Conservation (phyloP, 768 basidiomycete species). For the Pleurotus sapidus region DNA sequence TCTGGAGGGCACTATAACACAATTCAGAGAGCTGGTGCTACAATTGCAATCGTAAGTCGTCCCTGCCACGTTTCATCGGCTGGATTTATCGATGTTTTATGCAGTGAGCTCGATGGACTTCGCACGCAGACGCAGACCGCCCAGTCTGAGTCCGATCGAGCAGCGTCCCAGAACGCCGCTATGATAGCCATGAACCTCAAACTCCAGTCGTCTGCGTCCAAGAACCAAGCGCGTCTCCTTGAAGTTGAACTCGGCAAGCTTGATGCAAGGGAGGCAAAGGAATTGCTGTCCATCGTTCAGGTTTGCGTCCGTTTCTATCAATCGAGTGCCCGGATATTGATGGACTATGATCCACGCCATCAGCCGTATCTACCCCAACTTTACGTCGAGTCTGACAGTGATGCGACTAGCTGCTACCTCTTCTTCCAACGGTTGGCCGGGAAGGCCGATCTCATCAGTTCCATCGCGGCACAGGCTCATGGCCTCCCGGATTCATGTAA, state of each 20-base stretch:
- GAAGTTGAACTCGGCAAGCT: constrained; percentile 87
- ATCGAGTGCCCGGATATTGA: not conserved
- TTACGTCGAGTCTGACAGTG: constrained; percentile 86
- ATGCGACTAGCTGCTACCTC: constrained; percentile 85
- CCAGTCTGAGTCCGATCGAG: constrained; percentile 77
- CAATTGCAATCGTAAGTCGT: constrained; percentile 71
- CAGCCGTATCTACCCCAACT: constrained; percentile 90
- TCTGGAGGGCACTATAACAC: constrained; percentile 81
- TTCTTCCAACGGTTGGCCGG: constrained; percentile 88
- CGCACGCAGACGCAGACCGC: constrained; percentile 84
- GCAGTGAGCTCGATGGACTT: constrained; percentile 83
- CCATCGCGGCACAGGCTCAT: constrained; percentile 78
- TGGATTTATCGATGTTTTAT: constrained; percentile 1
- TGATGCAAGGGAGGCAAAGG: constrained; percentile 79
- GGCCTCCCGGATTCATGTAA: constrained; percentile 84
- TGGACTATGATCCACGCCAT: constrained; percentile 3
- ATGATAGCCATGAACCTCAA: constrained; percentile 95
- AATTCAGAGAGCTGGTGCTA: constrained; percentile 91
- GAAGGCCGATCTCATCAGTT: constrained; percentile 87
- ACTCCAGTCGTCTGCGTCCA: constrained; percentile 86
- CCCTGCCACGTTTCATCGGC: not conserved
- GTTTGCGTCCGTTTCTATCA: constrained; percentile 30
- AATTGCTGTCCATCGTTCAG: constrained; percentile 81
- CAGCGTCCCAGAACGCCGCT: constrained; percentile 85
- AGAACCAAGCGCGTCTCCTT: constrained; percentile 86